Evolutionary conservation across 2,329 filamentous ascomycete species (phyloP).

Genomic region (Diaporthe vexans): DNA sequence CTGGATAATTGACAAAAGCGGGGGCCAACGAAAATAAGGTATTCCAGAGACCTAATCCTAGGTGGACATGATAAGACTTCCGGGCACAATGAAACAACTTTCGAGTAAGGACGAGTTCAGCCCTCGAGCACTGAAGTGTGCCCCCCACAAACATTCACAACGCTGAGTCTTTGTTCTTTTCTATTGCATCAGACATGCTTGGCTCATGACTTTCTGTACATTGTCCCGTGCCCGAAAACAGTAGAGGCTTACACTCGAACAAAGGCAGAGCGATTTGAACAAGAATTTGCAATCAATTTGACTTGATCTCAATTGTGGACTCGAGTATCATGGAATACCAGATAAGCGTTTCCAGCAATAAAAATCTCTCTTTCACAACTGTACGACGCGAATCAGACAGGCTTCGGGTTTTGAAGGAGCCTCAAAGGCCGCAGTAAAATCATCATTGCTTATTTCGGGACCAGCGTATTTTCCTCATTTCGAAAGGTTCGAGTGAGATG

Average conservation of each 20-base stretch:
- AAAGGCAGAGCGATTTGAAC: background rate
- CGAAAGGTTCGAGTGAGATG: background rate
- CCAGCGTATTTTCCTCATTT: background rate
- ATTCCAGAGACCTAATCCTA: too few species aligned
- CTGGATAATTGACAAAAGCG: background rate
- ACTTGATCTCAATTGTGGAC: background rate
- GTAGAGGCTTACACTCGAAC: background rate
- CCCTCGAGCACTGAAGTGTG: background rate
- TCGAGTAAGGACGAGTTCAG: conserved; percentile 9
- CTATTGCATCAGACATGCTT: background rate
- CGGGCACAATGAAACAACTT: background rate
- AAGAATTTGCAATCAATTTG: background rate
- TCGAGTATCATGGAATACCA: background rate
- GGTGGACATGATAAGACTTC: too few species aligned
- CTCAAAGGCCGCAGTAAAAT: background rate
- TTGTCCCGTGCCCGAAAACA: conserved; percentile 5
- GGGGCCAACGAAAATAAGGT: too few species aligned
- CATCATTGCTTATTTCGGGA: background rate
- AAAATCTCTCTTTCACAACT: background rate
- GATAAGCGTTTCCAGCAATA: too few species aligned
- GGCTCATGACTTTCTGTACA: background rate
- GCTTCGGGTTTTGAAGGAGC: background rate
- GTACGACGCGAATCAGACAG: background rate
- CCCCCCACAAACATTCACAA: background rate
- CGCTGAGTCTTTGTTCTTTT: background rate